Evolutionary conservation across 257 asterid genomes (phyloP), one percentile per base, ranked within the genome.

Genomic region (Solanum bulbocastanum): DNA sequence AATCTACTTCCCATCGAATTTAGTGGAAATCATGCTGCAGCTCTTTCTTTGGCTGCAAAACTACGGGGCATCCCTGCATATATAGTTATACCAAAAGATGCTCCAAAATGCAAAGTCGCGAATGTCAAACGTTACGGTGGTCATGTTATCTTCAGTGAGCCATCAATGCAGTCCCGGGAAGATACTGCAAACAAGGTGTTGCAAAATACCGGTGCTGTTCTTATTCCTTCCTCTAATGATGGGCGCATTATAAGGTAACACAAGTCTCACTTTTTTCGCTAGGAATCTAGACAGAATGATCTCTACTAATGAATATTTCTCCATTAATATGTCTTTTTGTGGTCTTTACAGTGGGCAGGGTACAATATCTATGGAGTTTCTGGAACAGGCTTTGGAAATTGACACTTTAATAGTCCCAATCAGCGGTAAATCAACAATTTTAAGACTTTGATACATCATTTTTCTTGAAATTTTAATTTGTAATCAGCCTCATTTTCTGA

Each of bases 21-120:
- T 90, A 96, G 99, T 86, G 99, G 99, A 49, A 97, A 97, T 90
- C 99, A 97, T 93, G 99, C 99, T 60, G 98, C 99, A 60, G 99
- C 99, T 12, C 97, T 97, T 74, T 86, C 99, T 84, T 91, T 97
- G 98, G 99, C 99, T 86, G 98, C 99, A 87, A 94, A 93, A 88
- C 89, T 93, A 86, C 91, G 99, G 49, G 98, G 98, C 16, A 93
- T 97, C 88, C 96, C 98, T 68, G 98, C 99, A 8, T 94, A 94
- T 86, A 91, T 97, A 86, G 93, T 97, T 89, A 87, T 97, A 32
- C 98, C 98, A 5, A 91, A 92, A 90, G 91, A 90, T 87, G 99
- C 99, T 86, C 98, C 98, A 30, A 95, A 92, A 90, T 96, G 98
- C 94, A 96, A 97, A 93, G 96, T 97, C 79, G 98, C 94, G 91